A percentile compares a stretch with the other conserved stretches of the same genome.
These are phyloP conservation scores for Pelargonium myrrhifolium DNA, from an alignment of 441 rosid genomes.

Conservation along the genomic window DNA sequence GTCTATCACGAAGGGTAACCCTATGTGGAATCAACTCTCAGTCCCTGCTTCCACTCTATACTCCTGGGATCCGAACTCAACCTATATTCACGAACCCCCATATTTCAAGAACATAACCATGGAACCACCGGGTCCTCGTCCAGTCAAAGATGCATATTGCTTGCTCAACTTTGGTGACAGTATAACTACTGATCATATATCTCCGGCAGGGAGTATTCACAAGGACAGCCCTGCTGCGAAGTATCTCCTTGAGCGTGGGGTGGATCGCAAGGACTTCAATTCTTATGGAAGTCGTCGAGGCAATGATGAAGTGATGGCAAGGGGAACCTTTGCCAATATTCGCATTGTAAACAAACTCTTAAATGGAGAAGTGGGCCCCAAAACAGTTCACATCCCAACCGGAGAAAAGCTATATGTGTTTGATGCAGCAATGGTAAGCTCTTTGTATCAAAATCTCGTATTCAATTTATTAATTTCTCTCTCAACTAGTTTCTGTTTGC, in stretches of 20 bases:
- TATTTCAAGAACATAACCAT: constrained; percentile 48
- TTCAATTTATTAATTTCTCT: background rate
- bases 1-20: constrained; percentile 47
- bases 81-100: constrained; percentile 58
- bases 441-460: background rate
- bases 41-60: constrained; percentile 37
- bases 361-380: constrained; percentile 58
- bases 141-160: constrained; percentile 60
- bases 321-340: constrained; percentile 55
- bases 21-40: constrained; percentile 51
- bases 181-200: constrained; percentile 56
- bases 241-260: constrained; percentile 47
- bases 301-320: constrained; percentile 52
- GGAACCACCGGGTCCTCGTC: constrained; percentile 49
- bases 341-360: constrained; percentile 50
- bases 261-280: constrained; percentile 39
- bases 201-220: constrained; percentile 60
- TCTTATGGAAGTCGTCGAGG: constrained; percentile 62
- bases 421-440: constrained; percentile 55
- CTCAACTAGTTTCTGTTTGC: background rate
- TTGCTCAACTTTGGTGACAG: constrained; percentile 56
- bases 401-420: constrained; percentile 54
- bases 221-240: constrained; percentile 55
- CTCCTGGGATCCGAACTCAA: constrained; percentile 49
- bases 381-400: constrained; percentile 47